These are phyloP conservation scores for Hippophae tibetana DNA, from an alignment of 306 rosid genomes.

Conservation along the genomic window DNA sequence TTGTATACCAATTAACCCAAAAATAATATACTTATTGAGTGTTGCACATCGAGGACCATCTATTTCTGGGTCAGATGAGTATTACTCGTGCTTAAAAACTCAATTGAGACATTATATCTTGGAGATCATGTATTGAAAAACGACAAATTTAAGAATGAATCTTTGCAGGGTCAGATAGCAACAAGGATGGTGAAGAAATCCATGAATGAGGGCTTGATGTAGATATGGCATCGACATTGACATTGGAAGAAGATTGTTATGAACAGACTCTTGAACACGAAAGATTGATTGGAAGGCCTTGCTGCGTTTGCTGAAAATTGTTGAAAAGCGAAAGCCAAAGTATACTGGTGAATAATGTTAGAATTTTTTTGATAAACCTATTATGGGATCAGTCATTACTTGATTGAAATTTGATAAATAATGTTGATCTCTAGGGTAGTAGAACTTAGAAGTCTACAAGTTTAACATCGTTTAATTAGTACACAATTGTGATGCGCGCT, in stretches of 20 bases:
- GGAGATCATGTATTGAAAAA: not conserved
- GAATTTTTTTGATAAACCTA: too few relatives aligned
- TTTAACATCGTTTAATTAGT: too few relatives aligned
- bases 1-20: too few relatives aligned
- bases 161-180: constrained; percentile 76
- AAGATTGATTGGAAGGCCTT: constrained; percentile 81
- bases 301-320: constrained; percentile 17
- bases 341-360: too few relatives aligned
- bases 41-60: not conserved
- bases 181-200: constrained; percentile 82
- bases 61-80: not conserved
- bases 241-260: constrained; percentile 71
- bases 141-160: constrained; percentile 2
- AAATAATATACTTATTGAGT: too few relatives aligned
- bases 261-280: constrained; percentile 50
- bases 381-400: too few relatives aligned
- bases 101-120: not conserved
- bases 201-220: constrained; percentile 58
- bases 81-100: not conserved
- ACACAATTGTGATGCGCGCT: too few relatives aligned
- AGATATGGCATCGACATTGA: constrained; percentile 43
- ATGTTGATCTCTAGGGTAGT: too few relatives aligned
- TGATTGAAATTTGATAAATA: too few relatives aligned
- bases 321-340: too few relatives aligned
- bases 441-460: too few relatives aligned